These are phyloP conservation scores for Deuterostichococcus epilithicus DNA, from an alignment of 139 green algal species.

Conservation along the genomic window DNA sequence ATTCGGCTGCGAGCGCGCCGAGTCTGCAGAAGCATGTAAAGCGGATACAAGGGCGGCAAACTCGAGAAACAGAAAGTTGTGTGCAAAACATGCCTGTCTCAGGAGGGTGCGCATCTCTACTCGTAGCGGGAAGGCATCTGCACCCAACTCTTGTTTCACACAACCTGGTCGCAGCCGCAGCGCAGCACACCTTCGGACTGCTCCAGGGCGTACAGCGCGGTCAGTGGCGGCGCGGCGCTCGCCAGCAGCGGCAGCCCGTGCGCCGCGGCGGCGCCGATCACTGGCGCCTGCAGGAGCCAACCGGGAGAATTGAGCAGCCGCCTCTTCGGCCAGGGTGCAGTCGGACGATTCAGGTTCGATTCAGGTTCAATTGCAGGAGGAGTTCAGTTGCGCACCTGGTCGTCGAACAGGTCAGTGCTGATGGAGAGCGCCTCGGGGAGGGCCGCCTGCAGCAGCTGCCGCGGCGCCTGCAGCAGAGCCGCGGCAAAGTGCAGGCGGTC, in stretches of 20 bases:
- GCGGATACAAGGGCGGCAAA: too few species aligned
- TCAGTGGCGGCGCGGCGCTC: background rate
- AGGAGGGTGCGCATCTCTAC: too few species aligned
- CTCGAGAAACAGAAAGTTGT: too few species aligned
- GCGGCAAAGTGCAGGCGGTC: slow-evolving; percentile 3
- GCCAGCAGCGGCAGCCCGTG: background rate
- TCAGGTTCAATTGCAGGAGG: background rate
- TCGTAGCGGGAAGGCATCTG: too few species aligned
- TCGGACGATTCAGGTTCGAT: too few species aligned
- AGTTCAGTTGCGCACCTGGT: background rate
- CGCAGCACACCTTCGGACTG: background rate
- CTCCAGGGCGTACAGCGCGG: background rate
- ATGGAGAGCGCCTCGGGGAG: background rate
- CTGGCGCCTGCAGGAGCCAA: background rate
- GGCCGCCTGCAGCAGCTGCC: slow-evolving; percentile 4
- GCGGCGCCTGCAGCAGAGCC: background rate
- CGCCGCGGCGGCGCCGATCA: background rate
- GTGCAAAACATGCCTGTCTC: too few species aligned
- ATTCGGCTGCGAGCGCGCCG: too few species aligned
- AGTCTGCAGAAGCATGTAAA: too few species aligned
- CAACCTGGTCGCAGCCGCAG: too few species aligned
- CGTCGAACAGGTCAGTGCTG: background rate
- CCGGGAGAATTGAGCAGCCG: too few species aligned
- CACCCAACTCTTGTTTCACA: too few species aligned
- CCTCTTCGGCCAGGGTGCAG: too few species aligned